These are phyloP conservation scores for Fagus sylvatica DNA, from an alignment of 306 rosid genomes.

Conservation along the genomic window DNA sequence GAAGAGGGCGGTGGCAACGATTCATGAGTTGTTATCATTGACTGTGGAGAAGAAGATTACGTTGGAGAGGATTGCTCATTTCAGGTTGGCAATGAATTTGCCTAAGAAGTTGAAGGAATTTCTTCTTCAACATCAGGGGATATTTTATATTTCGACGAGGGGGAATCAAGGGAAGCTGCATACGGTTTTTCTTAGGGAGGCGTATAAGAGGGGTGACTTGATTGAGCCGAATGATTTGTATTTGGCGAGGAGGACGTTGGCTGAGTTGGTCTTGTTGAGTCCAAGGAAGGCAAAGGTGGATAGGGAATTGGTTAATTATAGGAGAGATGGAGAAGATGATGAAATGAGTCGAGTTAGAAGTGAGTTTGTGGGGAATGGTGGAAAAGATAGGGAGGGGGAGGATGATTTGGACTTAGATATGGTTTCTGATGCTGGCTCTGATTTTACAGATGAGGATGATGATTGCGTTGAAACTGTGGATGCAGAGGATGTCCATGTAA, in stretches of 20 bases:
- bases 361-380: conserved; percentile 41
- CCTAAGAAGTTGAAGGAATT: conserved; percentile 85
- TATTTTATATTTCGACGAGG: conserved; percentile 80
- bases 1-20: conserved; percentile 76
- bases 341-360: conserved; percentile 45
- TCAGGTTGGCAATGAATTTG: conserved; percentile 68
- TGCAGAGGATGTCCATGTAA: conserved; percentile 24
- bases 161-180: conserved; percentile 96
- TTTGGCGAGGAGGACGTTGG: conserved; percentile 72
- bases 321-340: conserved; percentile 57
- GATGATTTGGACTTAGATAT: conserved; percentile 32
- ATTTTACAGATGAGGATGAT: conserved; percentile 40
- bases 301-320: conserved; percentile 62
- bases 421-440: conserved; percentile 48
- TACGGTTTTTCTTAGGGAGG: conserved; percentile 85
- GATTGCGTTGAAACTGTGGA: conserved; percentile 31
- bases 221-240: conserved; percentile 77
- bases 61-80: conserved; percentile 86
- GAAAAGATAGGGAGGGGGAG: conserved; percentile 30
- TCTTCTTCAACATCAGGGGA: conserved; percentile 91
- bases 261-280: conserved; percentile 67
- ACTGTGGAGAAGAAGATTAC: conserved; percentile 90
- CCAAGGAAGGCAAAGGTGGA: conserved; percentile 73
- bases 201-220: conserved; percentile 72
- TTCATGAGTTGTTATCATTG: conserved; percentile 73